Percentiles rank a stretch among this genome's conserved stretches.
Conservation (phyloP, 139 green algal species). For the Coelastrella sp. region DNA sequence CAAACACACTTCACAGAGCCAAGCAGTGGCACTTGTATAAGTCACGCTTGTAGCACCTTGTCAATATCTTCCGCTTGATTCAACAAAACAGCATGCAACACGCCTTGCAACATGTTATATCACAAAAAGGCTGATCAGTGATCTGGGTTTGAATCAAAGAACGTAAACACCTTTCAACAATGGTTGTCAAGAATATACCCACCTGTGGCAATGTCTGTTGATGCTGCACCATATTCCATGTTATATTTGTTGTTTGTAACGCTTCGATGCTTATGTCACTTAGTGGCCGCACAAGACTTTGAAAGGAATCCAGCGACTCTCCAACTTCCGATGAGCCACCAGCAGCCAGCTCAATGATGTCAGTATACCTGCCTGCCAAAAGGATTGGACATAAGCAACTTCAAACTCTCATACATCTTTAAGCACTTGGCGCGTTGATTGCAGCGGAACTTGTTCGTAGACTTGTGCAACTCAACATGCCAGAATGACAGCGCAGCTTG, state of each 20-base stretch:
- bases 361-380: not conserved
- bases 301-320: not conserved
- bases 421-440: not conserved
- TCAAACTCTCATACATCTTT: not conserved
- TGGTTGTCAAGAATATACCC: too few species aligned
- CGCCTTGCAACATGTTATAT: not conserved
- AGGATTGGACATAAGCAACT: not conserved
- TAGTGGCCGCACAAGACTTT: not conserved
- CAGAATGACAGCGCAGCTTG: too few species aligned
- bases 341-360: not conserved
- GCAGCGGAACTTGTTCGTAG: not conserved
- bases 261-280: not conserved
- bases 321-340: not conserved
- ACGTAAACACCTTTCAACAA: too few species aligned
- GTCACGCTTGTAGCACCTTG: not conserved
- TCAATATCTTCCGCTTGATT: not conserved
- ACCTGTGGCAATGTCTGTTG: not conserved
- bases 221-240: not conserved
- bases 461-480: not conserved
- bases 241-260: not conserved
- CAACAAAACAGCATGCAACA: too few species aligned
- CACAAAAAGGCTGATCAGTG: too few species aligned
- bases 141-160: too few species aligned
- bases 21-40: not conserved
- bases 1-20: too few species aligned